Conservation (phyloP, 2,329 filamentous ascomycete genomes). For the Apiospora aurea region DNA sequence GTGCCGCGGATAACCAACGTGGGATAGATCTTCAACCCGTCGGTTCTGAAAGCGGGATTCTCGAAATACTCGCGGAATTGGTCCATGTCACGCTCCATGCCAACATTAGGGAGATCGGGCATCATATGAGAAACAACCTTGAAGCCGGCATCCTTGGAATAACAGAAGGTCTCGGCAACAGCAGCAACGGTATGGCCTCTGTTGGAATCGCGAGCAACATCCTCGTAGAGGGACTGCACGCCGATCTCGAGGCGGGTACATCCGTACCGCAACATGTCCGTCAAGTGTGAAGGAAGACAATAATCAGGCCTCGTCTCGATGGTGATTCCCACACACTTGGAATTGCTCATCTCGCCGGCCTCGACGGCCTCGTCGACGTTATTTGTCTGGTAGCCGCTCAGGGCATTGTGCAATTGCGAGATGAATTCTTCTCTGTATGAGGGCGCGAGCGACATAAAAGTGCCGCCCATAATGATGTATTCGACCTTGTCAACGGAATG, state of each 20-base stretch:
- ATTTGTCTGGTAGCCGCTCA: conserved; percentile 93
- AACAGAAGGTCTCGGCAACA: conserved; percentile 93
- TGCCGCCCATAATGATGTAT: conserved; percentile 99
- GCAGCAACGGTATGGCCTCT: conserved; percentile 94
- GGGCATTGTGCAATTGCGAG: conserved; percentile 92
- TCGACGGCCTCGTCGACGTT: conserved; percentile 96
- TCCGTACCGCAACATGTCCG: conserved; percentile 96
- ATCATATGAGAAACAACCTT: conserved; percentile 99
- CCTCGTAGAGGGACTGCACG: conserved; percentile 96
- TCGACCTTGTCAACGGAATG: conserved; percentile 99
- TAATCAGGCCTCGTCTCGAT: conserved; percentile 98
- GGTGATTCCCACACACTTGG: conserved; percentile 98
- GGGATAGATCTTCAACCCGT: conserved; percentile 97
- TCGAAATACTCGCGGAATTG: conserved; percentile 99
- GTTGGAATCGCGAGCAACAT: conserved; percentile 98
- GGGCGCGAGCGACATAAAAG: conserved; percentile 94
- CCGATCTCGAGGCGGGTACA: conserved; percentile 95
- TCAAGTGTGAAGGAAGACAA: conserved; percentile 93
- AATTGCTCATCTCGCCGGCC: conserved; percentile 93
- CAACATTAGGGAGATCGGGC: conserved; percentile 97
- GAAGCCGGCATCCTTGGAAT: conserved; percentile 98
- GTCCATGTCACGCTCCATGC: conserved; percentile 96
- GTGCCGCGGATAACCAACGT: conserved; percentile 97
- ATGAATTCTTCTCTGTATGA: conserved; percentile 94
- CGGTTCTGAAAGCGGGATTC: conserved; percentile 93